Percentiles rank a stretch among this genome's conserved stretches.
Conservation (phyloP, 1,139 yeast genomes). For the Scheffersomyces lignicola region DNA sequence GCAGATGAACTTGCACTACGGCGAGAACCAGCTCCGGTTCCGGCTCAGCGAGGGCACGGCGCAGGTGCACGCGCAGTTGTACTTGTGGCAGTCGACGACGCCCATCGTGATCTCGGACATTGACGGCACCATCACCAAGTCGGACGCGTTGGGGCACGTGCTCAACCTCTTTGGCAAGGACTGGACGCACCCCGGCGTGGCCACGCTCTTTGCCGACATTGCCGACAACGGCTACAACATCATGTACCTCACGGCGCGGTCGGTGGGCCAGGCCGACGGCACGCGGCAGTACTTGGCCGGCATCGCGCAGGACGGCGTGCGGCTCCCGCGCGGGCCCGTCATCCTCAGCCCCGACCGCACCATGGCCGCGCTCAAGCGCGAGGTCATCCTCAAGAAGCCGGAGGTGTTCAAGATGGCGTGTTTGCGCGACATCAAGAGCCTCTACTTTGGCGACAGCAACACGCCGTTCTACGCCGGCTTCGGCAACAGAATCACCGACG, state of each 20-base stretch:
- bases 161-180: constrained; percentile 92
- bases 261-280: constrained; percentile 94
- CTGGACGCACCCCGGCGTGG: constrained; percentile 98
- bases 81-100: constrained; percentile 78
- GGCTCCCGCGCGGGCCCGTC: constrained; percentile 89
- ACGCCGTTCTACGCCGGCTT: constrained; percentile 97
- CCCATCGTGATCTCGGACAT: constrained; percentile 97
- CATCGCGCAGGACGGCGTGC: constrained; percentile 67
- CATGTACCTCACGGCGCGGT: constrained; percentile 89
- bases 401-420: constrained; percentile 99
- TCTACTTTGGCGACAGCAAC: constrained; percentile 46
- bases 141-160: constrained; percentile 97
- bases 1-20: constrained; percentile 70
- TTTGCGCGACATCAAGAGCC: constrained; percentile 75
- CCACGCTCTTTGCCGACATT: constrained; percentile 84
- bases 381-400: constrained; percentile 90
- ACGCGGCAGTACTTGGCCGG: constrained; percentile 83
- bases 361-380: constrained; percentile 90
- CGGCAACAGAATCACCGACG: constrained; percentile 96
- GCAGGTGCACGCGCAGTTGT: constrained; percentile 69
- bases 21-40: constrained; percentile 77
- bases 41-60: constrained; percentile 84
- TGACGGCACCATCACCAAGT: constrained; percentile 97
- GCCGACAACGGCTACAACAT: constrained; percentile 86
- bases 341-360: constrained; percentile 95